These are phyloP conservation scores for Lagenaria siceraria DNA, from an alignment of 306 rosid genomes.

Conservation along the genomic window DNA sequence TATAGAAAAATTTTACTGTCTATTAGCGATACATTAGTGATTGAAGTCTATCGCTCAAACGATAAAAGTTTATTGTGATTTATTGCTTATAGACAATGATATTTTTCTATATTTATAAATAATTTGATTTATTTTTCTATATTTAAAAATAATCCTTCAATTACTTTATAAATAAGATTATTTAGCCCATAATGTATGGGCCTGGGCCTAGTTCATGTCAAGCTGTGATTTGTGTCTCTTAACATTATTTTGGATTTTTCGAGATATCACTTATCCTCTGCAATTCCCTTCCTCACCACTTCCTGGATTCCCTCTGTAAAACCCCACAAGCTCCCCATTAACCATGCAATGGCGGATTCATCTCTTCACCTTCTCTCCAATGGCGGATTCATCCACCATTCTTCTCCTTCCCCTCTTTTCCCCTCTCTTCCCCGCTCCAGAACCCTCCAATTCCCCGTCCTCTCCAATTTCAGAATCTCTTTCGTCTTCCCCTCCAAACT, in stretches of 20 bases:
- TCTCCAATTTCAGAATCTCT: not conserved
- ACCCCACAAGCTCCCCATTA: not conserved
- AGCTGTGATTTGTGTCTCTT: not conserved
- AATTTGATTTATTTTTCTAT: no score
- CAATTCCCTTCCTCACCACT: slow-evolving; percentile 6
- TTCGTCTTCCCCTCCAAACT: slow-evolving; percentile 8
- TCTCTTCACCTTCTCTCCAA: not conserved
- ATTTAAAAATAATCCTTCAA: no score
- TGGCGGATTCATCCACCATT: not conserved
- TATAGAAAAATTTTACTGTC: no score
- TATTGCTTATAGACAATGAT: no score
- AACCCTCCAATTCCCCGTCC: not conserved
- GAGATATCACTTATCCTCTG: slow-evolving; percentile 1
- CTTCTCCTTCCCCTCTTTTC: not conserved
- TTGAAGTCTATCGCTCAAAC: no score
- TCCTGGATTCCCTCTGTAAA: not conserved
- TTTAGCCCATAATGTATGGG: not conserved
- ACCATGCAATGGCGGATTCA: slow-evolving; percentile 2
- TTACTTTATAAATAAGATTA: not conserved
- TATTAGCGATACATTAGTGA: no score
- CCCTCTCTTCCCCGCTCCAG: not conserved
- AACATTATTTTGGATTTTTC: not conserved
- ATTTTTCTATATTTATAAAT: no score
- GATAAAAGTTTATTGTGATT: no score
- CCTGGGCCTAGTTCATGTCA: not conserved